Evolutionary conservation across 2,329 filamentous ascomycete genomes (phyloP).

Genomic region (Gnomoniopsis sp.): DNA sequence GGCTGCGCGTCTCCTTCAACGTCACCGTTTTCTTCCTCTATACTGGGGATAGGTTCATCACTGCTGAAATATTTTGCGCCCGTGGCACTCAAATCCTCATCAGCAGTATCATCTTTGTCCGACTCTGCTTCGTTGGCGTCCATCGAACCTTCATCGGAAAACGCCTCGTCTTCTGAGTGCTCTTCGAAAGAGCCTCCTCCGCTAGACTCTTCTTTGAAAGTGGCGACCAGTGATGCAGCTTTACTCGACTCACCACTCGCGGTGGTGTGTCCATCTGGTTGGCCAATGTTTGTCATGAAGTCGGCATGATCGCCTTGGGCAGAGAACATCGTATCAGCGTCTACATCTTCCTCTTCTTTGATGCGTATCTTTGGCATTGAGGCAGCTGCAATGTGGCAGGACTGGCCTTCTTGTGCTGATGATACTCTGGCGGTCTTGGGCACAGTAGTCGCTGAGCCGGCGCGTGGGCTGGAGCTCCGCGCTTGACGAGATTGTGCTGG

Average conservation of each 20-base stretch:
- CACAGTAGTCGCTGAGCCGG: background rate
- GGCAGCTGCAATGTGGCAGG: background rate
- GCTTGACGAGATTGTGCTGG: background rate
- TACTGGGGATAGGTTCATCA: constrained; percentile 40
- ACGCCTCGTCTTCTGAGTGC: background rate
- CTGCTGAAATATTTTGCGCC: constrained; percentile 22
- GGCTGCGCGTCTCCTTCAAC: background rate
- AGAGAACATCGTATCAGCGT: background rate
- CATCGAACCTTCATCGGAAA: background rate
- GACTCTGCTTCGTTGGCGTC: background rate
- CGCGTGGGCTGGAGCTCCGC: background rate
- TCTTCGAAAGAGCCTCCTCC: background rate
- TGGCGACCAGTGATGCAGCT: background rate
- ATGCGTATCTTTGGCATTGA: background rate
- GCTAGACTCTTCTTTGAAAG: background rate
- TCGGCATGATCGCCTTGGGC: background rate
- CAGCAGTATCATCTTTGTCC: background rate
- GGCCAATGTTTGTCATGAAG: background rate
- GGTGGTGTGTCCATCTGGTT: background rate
- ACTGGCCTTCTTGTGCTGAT: background rate
- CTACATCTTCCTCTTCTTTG: constrained; percentile 10
- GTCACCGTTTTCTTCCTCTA: constrained; percentile 30
- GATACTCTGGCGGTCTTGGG: background rate
- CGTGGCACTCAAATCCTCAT: background rate
- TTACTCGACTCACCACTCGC: background rate